phyloP scores from a whole-genome alignment of 1,139 yeast species.

The Kodamaea sp. region DNA sequence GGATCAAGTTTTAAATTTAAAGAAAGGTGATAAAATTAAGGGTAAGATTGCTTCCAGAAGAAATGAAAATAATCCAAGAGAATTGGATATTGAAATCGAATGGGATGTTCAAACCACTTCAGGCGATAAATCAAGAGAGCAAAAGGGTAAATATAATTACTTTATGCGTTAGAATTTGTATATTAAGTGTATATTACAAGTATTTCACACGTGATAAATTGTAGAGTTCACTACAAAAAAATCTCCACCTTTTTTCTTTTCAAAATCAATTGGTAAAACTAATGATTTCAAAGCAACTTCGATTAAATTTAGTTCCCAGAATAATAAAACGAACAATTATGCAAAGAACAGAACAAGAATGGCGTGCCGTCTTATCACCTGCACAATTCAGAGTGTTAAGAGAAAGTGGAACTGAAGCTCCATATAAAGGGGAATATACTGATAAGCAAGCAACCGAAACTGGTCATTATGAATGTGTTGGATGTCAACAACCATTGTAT shows the following conservation, averaged over 20 bases:
- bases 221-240: not conserved
- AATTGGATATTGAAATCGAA: constrained; percentile 62
- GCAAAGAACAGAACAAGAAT: constrained; percentile 57
- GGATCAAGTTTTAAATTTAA: constrained; percentile 74
- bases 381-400: constrained; percentile 78
- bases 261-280: not conserved
- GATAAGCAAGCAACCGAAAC: constrained; percentile 36
- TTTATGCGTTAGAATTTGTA: constrained; percentile 49
- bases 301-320: no score
- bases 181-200: no score
- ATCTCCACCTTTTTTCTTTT: not conserved
- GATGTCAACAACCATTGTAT: constrained; percentile 77
- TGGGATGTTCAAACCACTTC: constrained; percentile 60
- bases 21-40: constrained; percentile 68
- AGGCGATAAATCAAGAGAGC: constrained; percentile 50
- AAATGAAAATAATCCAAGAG: constrained; percentile 76
- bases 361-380: constrained; percentile 78
- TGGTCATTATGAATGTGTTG: constrained; percentile 83
- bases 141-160: constrained; percentile 56
- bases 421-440: constrained; percentile 71
- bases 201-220: no score
- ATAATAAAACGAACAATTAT: not conserved
- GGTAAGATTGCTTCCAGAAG: constrained; percentile 78
- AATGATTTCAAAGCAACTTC: not conserved
- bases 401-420: constrained; percentile 79